Evolutionary conservation across 306 rosid genomes (phyloP).

Genomic region (Vigna mungo): DNA sequence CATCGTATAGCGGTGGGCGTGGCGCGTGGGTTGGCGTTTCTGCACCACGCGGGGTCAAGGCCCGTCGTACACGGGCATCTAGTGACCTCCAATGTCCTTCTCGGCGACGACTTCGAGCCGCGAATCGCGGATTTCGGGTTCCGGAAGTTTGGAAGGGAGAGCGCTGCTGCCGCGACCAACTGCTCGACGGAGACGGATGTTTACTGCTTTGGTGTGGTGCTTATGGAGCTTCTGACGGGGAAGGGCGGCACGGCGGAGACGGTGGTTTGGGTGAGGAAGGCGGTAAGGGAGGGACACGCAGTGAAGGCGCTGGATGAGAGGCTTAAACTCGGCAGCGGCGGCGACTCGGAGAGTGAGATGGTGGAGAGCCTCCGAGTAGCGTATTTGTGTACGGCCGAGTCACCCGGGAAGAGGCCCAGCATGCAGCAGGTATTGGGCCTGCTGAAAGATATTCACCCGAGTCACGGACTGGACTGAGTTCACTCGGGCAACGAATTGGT

Average conservation of each 20-base stretch:
- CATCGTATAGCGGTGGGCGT: slow-evolving; percentile 92
- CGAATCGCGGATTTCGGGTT: slow-evolving; percentile 85
- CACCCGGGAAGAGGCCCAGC: slow-evolving; percentile 82
- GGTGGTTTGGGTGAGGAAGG: slow-evolving; percentile 82
- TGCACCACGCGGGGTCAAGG: slow-evolving; percentile 91
- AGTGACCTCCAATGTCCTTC: slow-evolving; percentile 70
- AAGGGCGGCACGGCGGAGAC: slow-evolving; percentile 80
- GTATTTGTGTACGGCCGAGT: slow-evolving; percentile 90
- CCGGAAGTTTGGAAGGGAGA: slow-evolving; percentile 45
- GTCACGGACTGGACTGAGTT: slow-evolving; percentile 41
- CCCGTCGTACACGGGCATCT: slow-evolving; percentile 88
- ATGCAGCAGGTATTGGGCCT: slow-evolving; percentile 92
- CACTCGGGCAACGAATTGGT: slow-evolving; percentile 6
- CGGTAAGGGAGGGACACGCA: slow-evolving; percentile 75
- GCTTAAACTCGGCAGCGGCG: slow-evolving; percentile 45
- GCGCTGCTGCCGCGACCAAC: background rate
- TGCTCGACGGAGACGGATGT: slow-evolving; percentile 72
- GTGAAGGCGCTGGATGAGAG: slow-evolving; percentile 66
- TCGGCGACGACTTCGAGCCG: slow-evolving; percentile 79
- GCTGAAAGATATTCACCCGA: slow-evolving; percentile 77
- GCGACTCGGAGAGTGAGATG: slow-evolving; percentile 68
- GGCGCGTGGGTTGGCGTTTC: slow-evolving; percentile 92
- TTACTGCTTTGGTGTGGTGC: slow-evolving; percentile 92
- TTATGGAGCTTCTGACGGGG: slow-evolving; percentile 93
- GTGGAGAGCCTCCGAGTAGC: slow-evolving; percentile 91